phyloP scores from a whole-genome alignment of 176 grass and related monocot genomes.

The Otatea glauca region DNA sequence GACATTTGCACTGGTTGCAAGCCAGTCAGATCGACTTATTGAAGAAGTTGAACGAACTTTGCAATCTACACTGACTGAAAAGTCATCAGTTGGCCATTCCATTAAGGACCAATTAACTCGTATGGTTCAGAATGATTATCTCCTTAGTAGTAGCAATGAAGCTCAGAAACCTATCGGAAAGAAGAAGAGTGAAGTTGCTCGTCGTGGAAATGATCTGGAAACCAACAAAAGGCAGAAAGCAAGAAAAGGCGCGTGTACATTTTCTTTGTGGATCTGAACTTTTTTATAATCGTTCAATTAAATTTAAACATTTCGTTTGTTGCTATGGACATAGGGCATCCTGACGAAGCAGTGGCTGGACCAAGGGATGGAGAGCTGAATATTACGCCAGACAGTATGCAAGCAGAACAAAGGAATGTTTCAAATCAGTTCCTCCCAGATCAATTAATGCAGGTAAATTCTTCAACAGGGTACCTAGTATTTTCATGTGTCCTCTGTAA shows the following conservation, averaged over 20 bases:
- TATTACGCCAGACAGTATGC: slow-evolving; percentile 49
- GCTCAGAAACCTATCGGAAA: slow-evolving; percentile 55
- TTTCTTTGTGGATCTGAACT: slow-evolving; percentile 26
- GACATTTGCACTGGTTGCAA: slow-evolving; percentile 64
- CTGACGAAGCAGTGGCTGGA: slow-evolving; percentile 53
- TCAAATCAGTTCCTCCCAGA: slow-evolving; percentile 70
- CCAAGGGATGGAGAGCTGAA: slow-evolving; percentile 58
- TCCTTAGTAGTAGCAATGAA: slow-evolving; percentile 52
- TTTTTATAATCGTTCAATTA: neutral
- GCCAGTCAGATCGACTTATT: slow-evolving; percentile 71
- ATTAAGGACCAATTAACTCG: slow-evolving; percentile 52
- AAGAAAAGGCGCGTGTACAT: slow-evolving; percentile 63
- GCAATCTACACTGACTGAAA: slow-evolving; percentile 51
- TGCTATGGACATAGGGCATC: slow-evolving; percentile 34
- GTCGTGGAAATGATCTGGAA: slow-evolving; percentile 53
- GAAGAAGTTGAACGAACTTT: slow-evolving; percentile 72
- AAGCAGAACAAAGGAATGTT: slow-evolving; percentile 53
- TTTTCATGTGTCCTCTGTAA: neutral
- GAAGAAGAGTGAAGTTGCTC: slow-evolving; percentile 59
- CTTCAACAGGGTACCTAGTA: slow-evolving; percentile 18
- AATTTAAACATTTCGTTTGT: slow-evolving; percentile 31
- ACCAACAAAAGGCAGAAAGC: slow-evolving; percentile 68
- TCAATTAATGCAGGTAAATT: slow-evolving; percentile 72
- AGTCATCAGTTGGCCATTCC: slow-evolving; percentile 54
- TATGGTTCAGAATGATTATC: slow-evolving; percentile 54